These are phyloP conservation scores for Lathyrus oleraceus DNA, from an alignment of 306 rosid genomes.

Conservation along the genomic window DNA sequence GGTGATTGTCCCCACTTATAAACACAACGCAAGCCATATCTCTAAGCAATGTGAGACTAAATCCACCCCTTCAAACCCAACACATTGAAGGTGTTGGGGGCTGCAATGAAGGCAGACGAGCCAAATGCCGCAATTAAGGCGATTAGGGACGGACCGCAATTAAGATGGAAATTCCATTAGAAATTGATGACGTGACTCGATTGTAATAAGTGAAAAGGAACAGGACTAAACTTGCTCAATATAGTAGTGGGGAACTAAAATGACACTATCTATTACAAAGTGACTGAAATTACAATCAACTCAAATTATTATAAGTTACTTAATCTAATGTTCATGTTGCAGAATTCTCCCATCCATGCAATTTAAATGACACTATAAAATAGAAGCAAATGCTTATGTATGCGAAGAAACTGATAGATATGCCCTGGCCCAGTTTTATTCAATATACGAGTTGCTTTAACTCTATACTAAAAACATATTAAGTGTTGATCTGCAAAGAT, in stretches of 20 bases:
- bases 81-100: no score
- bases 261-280: not conserved
- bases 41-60: no score
- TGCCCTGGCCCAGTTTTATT: not conserved
- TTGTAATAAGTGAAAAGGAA: not conserved
- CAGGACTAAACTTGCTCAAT: not conserved
- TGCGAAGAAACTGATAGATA: not conserved
- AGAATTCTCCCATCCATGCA: not conserved
- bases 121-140: no score
- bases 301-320: constrained; percentile 11
- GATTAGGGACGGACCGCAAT: no score
- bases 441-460: not conserved
- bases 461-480: not conserved
- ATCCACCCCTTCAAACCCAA: no score
- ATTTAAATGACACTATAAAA: constrained; percentile 14
- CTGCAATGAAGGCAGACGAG: no score
- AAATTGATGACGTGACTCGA: not conserved
- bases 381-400: not conserved
- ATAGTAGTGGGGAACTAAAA: not conserved
- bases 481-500: not conserved
- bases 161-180: no score
- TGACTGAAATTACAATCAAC: not conserved
- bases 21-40: no score
- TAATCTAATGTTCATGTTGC: not conserved
- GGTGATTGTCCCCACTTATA: no score